Evolutionary conservation across 2,329 filamentous ascomycete genomes (phyloP).

Genomic region (Chalaropsis thielavioides): DNA sequence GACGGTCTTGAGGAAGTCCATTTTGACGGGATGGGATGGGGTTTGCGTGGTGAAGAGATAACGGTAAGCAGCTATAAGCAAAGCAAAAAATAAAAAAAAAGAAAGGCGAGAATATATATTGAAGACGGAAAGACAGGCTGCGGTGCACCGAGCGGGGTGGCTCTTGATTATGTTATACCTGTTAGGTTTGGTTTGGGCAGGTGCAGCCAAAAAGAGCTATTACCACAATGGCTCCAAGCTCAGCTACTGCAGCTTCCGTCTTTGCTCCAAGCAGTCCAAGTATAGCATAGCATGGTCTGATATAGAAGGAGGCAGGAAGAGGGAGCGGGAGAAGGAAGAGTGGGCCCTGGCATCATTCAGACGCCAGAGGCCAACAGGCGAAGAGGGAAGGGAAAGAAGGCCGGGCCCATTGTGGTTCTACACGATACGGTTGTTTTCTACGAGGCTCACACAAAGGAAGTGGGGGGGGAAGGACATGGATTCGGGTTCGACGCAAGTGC

Average conservation of each 20-base stretch:
- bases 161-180: neutral
- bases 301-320: neutral
- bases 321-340: neutral
- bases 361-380: neutral
- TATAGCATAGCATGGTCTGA: neutral
- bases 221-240: neutral
- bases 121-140: neutral
- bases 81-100: neutral
- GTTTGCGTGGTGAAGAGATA: neutral
- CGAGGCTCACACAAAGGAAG: neutral
- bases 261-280: neutral
- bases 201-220: neutral
- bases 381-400: neutral
- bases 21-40: constrained; percentile 3
- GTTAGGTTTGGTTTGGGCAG: neutral
- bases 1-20: constrained; percentile 17
- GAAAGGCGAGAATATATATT: neutral
- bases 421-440: neutral
- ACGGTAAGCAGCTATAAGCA: neutral
- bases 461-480: neutral
- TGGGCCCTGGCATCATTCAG: neutral
- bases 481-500: neutral
- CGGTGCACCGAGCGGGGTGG: neutral
- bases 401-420: neutral
- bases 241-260: neutral